phyloP scores from a whole-genome alignment of 2,329 filamentous ascomycete species.

The Ophidiomyces ophidiicola region DNA sequence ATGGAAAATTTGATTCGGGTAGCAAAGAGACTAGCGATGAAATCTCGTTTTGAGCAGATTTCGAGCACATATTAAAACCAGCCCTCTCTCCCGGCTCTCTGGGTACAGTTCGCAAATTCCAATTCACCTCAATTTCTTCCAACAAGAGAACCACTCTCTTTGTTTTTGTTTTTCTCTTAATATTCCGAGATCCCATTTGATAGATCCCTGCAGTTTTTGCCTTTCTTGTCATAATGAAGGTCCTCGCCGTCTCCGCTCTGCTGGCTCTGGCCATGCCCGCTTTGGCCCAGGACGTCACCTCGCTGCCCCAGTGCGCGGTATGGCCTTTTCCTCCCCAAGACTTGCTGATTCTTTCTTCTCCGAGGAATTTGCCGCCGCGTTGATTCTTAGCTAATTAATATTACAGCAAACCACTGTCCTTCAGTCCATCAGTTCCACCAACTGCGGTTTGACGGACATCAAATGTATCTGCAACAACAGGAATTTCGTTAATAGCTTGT shows the following conservation, averaged over 20 bases:
- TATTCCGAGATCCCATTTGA: background rate
- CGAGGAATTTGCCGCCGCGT: too few relatives aligned
- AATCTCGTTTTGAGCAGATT: too few relatives aligned
- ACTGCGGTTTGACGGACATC: conserved; percentile 1
- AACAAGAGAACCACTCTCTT: background rate
- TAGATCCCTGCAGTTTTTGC: background rate
- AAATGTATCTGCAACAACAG: conserved; percentile 3
- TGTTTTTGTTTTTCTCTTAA: background rate
- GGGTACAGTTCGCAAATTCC: too few relatives aligned
- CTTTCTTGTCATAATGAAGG: conserved; percentile 1
- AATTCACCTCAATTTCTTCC: too few relatives aligned
- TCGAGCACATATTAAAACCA: too few relatives aligned
- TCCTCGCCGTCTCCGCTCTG: background rate
- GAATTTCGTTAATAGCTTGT: background rate
- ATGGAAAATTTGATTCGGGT: too few relatives aligned
- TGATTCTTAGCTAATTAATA: background rate
- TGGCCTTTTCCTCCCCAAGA: background rate
- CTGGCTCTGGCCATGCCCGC: background rate
- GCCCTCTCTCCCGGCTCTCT: too few relatives aligned
- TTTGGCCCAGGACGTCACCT: conserved; percentile 2
- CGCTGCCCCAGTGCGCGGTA: conserved; percentile 5
- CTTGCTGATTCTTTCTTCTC: background rate
- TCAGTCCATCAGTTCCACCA: background rate
- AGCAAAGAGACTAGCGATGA: too few relatives aligned
- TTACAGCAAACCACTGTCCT: conserved; percentile 1